A percentile compares a stretch with the other conserved stretches of the same genome.
phyloP scores from a whole-genome alignment of 306 rosid species.

The Erythrophleum fordii region DNA sequence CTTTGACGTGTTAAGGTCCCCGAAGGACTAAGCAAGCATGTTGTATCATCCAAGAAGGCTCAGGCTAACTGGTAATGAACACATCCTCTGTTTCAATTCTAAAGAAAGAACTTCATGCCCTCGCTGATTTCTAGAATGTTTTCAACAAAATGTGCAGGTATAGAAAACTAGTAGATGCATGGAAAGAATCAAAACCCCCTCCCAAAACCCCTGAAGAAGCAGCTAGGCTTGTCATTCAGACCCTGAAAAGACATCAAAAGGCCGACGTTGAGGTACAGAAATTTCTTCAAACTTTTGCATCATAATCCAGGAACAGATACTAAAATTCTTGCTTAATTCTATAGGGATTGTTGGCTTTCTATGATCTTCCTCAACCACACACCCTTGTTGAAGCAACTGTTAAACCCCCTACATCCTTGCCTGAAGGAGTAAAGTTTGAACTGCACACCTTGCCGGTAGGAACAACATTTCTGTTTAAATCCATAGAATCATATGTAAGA shows the following conservation, averaged over 20 bases:
- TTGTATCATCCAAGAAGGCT: constrained; percentile 84
- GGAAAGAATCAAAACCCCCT: constrained; percentile 77
- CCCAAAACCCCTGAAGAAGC: constrained; percentile 87
- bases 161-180: constrained; percentile 76
- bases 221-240: constrained; percentile 67
- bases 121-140: neutral
- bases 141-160: constrained; percentile 61
- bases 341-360: constrained; percentile 73
- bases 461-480: constrained; percentile 2
- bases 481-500: neutral
- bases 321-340: neutral
- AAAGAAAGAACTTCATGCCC: neutral
- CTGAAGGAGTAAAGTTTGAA: constrained; percentile 67
- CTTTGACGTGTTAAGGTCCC: constrained; percentile 65
- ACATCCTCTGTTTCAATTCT: neutral
- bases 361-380: constrained; percentile 69
- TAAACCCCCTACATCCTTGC: constrained; percentile 58
- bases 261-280: constrained; percentile 86
- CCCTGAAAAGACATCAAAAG: constrained; percentile 70
- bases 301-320: neutral
- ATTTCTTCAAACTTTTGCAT: constrained; percentile 16
- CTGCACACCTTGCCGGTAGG: constrained; percentile 73
- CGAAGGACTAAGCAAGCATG: constrained; percentile 72
- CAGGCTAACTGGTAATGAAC: constrained; percentile 80
- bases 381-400: constrained; percentile 46